phyloP scores from a whole-genome alignment of 768 basidiomycete species.

The Lactifluus echinatus region DNA sequence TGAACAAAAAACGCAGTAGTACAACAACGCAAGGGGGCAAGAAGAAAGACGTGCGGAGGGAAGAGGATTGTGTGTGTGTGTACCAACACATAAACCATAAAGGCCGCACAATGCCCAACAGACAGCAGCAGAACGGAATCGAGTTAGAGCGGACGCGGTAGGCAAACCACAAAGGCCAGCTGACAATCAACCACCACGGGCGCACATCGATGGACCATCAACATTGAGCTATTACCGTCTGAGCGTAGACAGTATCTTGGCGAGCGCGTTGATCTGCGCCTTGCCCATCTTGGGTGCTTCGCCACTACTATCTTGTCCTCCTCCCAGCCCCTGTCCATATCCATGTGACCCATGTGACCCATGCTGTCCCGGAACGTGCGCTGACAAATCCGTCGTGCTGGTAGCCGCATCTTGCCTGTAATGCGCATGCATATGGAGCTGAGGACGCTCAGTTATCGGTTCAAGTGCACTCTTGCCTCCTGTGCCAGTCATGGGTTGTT shows the following conservation, averaged over 20 bases:
- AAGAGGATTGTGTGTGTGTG: not conserved
- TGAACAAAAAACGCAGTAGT: not conserved
- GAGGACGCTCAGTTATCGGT: conserved; percentile 67
- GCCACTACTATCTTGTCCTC: conserved; percentile 30
- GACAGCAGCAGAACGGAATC: not conserved
- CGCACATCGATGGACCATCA: not conserved
- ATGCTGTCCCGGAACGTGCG: not conserved
- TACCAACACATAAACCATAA: not conserved
- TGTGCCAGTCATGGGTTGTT: conserved; percentile 22
- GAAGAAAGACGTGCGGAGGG: not conserved
- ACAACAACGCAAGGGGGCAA: conserved; percentile 4
- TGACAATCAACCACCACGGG: not conserved
- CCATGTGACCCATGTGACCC: conserved; percentile 6
- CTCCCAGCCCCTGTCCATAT: conserved; percentile 12
- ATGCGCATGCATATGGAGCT: conserved; percentile 37
- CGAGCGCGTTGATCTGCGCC: conserved; percentile 82
- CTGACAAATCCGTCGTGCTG: conserved; percentile 60
- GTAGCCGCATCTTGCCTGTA: conserved; percentile 55
- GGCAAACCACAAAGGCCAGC: not conserved
- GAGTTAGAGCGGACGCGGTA: not conserved
- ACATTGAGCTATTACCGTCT: conserved; percentile 37
- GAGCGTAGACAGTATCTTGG: conserved; percentile 84
- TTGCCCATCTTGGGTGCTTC: conserved; percentile 76
- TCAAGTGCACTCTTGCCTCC: conserved; percentile 61
- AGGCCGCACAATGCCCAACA: not conserved